A percentile compares a stretch with the other conserved stretches of the same genome.
Conservation (phyloP, 2,329 filamentous ascomycete genomes). For the Botryosphaeria dothidea region DNA sequence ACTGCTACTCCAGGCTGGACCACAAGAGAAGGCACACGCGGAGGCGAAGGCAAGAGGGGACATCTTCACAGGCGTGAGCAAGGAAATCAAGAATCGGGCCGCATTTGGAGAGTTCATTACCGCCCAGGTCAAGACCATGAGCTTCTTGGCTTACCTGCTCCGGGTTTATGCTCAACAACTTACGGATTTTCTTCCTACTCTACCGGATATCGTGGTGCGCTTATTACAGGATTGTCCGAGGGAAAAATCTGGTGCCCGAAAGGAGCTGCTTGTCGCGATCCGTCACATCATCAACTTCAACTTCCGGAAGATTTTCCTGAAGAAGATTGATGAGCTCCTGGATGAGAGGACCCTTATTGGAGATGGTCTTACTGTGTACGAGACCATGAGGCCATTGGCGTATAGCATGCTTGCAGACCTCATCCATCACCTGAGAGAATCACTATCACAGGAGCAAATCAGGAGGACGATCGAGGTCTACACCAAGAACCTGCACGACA, state of each 20-base stretch:
- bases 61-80: constrained; percentile 90
- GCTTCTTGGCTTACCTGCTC: constrained; percentile 90
- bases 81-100: constrained; percentile 86
- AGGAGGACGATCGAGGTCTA: constrained; percentile 96
- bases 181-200: constrained; percentile 78
- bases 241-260: constrained; percentile 90
- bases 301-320: constrained; percentile 90
- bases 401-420: constrained; percentile 99
- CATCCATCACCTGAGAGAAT: constrained; percentile 93
- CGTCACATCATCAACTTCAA: constrained; percentile 99
- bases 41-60: constrained; percentile 78
- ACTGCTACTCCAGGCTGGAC: constrained; percentile 82
- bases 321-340: constrained; percentile 90
- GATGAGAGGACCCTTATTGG: constrained; percentile 94
- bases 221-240: constrained; percentile 90
- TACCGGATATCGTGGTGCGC: constrained; percentile 88
- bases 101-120: constrained; percentile 98
- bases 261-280: constrained; percentile 94
- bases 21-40: constrained; percentile 86
- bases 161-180: constrained; percentile 85
- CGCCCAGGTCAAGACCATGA: constrained; percentile 99
- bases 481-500: constrained; percentile 92
- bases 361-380: constrained; percentile 93
- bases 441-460: constrained; percentile 86
- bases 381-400: constrained; percentile 90